Evolutionary conservation across 352 stramenopile species (phyloP), one percentile per base, ranked within the genome.

Genomic region (Plasmopara muralis): DNA sequence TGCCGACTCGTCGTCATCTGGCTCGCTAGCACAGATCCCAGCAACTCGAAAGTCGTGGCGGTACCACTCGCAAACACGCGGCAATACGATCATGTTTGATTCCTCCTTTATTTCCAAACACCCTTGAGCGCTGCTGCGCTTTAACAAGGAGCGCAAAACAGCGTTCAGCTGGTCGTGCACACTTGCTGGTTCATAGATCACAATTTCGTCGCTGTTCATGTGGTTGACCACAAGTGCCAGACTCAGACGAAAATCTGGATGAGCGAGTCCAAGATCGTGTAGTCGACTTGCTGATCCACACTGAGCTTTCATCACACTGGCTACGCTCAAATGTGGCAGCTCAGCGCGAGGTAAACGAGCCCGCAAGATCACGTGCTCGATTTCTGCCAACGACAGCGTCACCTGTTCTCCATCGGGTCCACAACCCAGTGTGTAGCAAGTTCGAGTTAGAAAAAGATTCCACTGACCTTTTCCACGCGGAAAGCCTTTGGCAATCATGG

Each of bases 111-210:
- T 48, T 44, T 66, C 44, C 41, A 72, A 53, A 44, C 55, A 28
- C 1, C 64, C 60, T 62, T 61, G 55, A 41, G 44, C 51, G 20
- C 44, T 57, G 16, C 55, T 66, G 14, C 55, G 55, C 10, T 38
- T 55, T 6, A 83, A 49, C 0, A 58, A 35, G 0, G 62, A 51
- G 10, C 83, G 60, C 29, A 76, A 62, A 29, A 83, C 56, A 1
- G 59, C 62, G 43, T 94, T 94, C 41, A 94, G 65, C 55, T 91
- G 75, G 6, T 88, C 72, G 43, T 94, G 83, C 7, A 94, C 49
- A 1, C 25, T 53, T 40, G 69, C 60, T 0, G 72, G 53, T 2
- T 82, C 54, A 16, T 57, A 72, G 9, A 62, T 49, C 37, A 53
- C 29, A n/a, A 62, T 42, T 20, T 49, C 45, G 14, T 64, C 53